Percentiles rank a stretch among this genome's conserved stretches.
Conservation (phyloP, 345 rosid species). For the Arabidopsis thaliana region TAIR10.1 NC_003071.7:11662001-11662500, state of each 20-base stretch:
- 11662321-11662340: conserved; percentile 26
- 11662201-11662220: conserved; percentile 18
- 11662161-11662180: conserved; percentile 38
- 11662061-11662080: conserved; percentile 55
- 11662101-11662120: conserved; percentile 54
- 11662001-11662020: conserved; percentile 54
- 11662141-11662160: conserved; percentile 57
- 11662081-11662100: conserved; percentile 61
- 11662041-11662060: conserved; percentile 48
- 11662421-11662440: no score
- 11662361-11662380: conserved; percentile 13
- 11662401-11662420: no score
- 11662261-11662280: conserved; percentile 22
- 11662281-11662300: conserved; percentile 13
- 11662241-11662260: conserved; percentile 38
- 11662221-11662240: conserved; percentile 19
- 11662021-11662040: conserved; percentile 52
- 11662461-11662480: no score
- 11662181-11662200: conserved; percentile 41
- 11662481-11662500: no score
- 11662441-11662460: no score
- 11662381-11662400: conserved; percentile 16
- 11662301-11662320: conserved; percentile 6
- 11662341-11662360: conserved; percentile 7
- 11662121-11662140: conserved; percentile 63